Conservation (phyloP, 495 filamentous ascomycete genomes). For the Penicillium pancosmium region DNA sequence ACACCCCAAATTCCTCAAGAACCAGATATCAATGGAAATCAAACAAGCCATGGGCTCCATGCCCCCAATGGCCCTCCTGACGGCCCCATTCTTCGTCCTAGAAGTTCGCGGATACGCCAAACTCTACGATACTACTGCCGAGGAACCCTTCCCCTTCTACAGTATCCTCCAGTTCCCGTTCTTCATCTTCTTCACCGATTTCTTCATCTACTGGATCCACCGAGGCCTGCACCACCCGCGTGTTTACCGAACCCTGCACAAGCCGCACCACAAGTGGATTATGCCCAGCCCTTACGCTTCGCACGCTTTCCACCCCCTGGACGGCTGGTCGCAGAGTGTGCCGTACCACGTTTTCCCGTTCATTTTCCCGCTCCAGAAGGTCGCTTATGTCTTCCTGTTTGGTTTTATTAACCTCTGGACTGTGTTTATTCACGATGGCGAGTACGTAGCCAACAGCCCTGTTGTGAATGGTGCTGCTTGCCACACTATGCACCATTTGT, state of each 20-base stretch:
- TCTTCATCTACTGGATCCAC: slow-evolving; percentile 94
- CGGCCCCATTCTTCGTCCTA: slow-evolving; percentile 76
- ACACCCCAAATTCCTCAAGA: slow-evolving; percentile 94
- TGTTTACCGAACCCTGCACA: slow-evolving; percentile 89
- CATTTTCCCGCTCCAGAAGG: slow-evolving; percentile 89
- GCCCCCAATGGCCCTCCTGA: slow-evolving; percentile 83
- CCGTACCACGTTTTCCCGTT: slow-evolving; percentile 96
- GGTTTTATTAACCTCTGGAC: slow-evolving; percentile 97
- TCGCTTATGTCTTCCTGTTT: slow-evolving; percentile 84
- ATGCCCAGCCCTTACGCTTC: slow-evolving; percentile 94
- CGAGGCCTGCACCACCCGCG: slow-evolving; percentile 81
- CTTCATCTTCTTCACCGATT: slow-evolving; percentile 92
- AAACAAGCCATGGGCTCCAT: slow-evolving; percentile 71
- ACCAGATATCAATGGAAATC: slow-evolving; percentile 89
- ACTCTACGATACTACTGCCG: slow-evolving; percentile 76
- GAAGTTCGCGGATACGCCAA: slow-evolving; percentile 87
- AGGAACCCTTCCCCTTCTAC: slow-evolving; percentile 76
- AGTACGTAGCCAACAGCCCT: slow-evolving; percentile 87
- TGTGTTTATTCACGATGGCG: slow-evolving; percentile 95
- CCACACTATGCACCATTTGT: slow-evolving; percentile 96
- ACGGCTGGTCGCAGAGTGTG: slow-evolving; percentile 89
- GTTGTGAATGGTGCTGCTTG: slow-evolving; percentile 94
- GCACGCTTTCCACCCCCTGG: slow-evolving; percentile 93
- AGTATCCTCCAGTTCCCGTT: slow-evolving; percentile 86
- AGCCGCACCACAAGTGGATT: slow-evolving; percentile 99